These are phyloP conservation scores for Pseudonitzschia multiseries DNA, from an alignment of 108 stramenopile species.

Conservation along the genomic window DNA sequence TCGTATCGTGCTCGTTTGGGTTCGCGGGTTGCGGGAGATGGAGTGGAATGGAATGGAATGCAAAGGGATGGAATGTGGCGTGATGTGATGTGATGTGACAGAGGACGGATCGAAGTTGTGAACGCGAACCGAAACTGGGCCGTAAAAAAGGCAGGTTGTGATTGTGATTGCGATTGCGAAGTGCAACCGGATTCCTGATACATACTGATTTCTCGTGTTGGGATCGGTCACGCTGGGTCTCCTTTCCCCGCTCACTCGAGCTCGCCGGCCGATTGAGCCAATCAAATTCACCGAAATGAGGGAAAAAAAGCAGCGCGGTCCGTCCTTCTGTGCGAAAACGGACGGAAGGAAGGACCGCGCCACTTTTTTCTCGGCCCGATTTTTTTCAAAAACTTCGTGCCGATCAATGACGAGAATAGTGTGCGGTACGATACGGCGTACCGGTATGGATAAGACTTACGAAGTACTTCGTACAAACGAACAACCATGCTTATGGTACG, in stretches of 20 bases:
- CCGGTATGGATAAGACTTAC: no score
- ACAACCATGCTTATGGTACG: no score
- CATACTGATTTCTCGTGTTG: background rate
- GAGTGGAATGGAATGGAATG: no score
- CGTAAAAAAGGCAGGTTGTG: background rate
- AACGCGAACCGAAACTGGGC: no score
- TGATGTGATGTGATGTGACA: background rate
- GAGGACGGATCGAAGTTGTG: no score
- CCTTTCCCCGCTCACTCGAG: background rate
- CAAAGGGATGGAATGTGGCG: no score
- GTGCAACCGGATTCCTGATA: background rate
- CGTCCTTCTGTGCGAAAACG: background rate
- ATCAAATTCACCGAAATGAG: background rate
- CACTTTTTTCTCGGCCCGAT: background rate
- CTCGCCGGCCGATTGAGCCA: background rate
- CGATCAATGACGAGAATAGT: background rate
- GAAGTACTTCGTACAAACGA: no score
- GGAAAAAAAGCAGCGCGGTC: slow-evolving; percentile 3
- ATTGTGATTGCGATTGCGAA: no score
- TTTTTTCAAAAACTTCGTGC: background rate
- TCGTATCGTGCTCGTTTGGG: background rate
- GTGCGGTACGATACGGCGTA: background rate
- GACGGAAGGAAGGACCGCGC: background rate
- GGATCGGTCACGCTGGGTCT: no score
- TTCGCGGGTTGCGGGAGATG: no score